These are phyloP conservation scores for Saccharum hybrid DNA, from an alignment of 202 grass and related monocot genomes.

Conservation along the genomic window DNA sequence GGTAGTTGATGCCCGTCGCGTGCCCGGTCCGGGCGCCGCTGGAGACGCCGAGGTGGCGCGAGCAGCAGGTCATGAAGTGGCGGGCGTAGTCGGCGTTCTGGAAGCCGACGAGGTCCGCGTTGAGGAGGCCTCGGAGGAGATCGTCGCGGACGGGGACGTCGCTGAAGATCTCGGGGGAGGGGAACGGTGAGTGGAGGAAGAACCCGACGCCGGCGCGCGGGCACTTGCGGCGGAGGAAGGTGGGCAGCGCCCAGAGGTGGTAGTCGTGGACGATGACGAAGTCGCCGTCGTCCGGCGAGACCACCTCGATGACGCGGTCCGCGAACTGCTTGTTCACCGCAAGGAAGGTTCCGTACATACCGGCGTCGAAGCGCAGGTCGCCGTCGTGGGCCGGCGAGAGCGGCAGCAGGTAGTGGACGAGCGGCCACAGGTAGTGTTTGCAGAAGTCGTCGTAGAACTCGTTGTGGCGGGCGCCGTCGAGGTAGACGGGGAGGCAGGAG, in stretches of 20 bases:
- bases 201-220: constrained; percentile 13
- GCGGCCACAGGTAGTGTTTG: constrained; percentile 47
- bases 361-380: constrained; percentile 2
- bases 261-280: constrained; percentile 47
- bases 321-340: constrained; percentile 22
- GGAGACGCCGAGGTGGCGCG: not conserved
- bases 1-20: not conserved
- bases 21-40: not conserved
- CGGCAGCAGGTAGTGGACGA: constrained; percentile 36
- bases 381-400: not conserved
- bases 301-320: constrained; percentile 9
- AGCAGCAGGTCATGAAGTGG: constrained; percentile 35
- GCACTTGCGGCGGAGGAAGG: constrained; percentile 35
- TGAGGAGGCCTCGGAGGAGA: constrained; percentile 33
- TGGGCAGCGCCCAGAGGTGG: constrained; percentile 40
- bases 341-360: not conserved
- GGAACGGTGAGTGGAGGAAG: constrained; percentile 50
- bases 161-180: constrained; percentile 28
- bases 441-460: constrained; percentile 44
- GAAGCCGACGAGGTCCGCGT: constrained; percentile 48
- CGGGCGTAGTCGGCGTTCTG: constrained; percentile 28
- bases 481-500: constrained; percentile 43
- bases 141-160: constrained; percentile 12
- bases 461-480: not conserved
- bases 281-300: constrained; percentile 36